These are phyloP conservation scores for Diaporthe aspalathi DNA, from an alignment of 2,329 filamentous ascomycete genomes.

Conservation along the genomic window DNA sequence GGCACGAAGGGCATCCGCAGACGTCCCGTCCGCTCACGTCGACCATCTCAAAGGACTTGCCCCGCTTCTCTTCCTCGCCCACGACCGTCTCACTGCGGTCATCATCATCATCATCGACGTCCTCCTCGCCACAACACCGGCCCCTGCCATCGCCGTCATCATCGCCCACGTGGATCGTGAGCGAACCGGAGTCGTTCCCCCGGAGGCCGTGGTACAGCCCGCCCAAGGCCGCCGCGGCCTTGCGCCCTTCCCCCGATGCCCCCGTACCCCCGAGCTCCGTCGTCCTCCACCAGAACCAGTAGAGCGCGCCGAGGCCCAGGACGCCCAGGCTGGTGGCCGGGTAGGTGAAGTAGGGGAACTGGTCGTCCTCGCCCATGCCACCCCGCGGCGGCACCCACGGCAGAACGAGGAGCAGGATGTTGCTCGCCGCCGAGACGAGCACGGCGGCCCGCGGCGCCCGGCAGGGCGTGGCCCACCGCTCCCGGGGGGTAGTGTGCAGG, in stretches of 20 bases:
- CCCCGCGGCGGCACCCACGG: conserved; percentile 51
- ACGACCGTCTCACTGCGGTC: conserved; percentile 24
- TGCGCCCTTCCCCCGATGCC: neutral
- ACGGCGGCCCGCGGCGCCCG: conserved; percentile 46
- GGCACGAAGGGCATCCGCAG: conserved; percentile 33
- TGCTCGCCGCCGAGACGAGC: conserved; percentile 47
- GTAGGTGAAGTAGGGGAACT: conserved; percentile 52
- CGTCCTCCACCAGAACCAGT: conserved; percentile 51
- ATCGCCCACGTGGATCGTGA: neutral
- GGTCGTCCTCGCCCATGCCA: conserved; percentile 42
- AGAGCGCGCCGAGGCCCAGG: conserved; percentile 48
- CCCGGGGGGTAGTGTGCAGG: conserved; percentile 45
- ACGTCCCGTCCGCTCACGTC: neutral
- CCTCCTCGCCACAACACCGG: neutral
- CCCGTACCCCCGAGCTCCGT: conserved; percentile 4
- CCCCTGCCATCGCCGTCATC: neutral
- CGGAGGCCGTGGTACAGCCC: neutral
- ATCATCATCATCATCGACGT: neutral
- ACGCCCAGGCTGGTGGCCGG: conserved; percentile 50
- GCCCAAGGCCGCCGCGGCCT: no score
- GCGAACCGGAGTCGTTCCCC: neutral
- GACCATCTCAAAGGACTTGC: conserved; percentile 24
- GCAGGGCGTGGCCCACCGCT: conserved; percentile 48
- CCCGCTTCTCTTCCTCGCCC: conserved; percentile 16
- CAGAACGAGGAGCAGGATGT: conserved; percentile 49